Conservation (phyloP, 768 basidiomycete genomes). For the Cystobasidiopsis lactophilus region DNA sequence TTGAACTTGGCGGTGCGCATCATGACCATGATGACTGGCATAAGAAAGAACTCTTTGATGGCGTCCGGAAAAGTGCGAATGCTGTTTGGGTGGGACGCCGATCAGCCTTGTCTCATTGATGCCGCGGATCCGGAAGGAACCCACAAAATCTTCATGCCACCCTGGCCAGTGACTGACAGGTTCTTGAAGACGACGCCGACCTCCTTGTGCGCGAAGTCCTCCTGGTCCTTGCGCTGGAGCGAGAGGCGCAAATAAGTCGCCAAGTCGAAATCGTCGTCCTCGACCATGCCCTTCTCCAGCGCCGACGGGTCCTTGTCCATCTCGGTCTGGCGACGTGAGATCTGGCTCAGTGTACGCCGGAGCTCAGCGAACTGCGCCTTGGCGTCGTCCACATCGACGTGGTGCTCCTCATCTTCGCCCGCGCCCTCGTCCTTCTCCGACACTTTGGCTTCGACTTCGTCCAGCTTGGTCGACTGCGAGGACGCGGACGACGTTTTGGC, state of each 20-base stretch:
- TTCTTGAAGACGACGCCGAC: conserved; percentile 23
- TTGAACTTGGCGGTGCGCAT: conserved; percentile 33
- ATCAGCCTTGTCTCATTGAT: too few species aligned
- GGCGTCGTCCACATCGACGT: conserved; percentile 13
- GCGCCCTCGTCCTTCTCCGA: too few species aligned
- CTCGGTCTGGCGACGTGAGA: neutral
- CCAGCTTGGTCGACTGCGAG: too few species aligned
- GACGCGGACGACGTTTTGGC: too few species aligned
- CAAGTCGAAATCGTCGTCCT: conserved; percentile 15
- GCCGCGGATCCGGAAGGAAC: neutral
- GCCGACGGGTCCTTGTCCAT: too few species aligned
- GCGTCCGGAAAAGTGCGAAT: conserved; percentile 27
- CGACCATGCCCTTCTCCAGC: conserved; percentile 6
- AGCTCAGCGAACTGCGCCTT: conserved; percentile 14
- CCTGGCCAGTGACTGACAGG: conserved; percentile 25
- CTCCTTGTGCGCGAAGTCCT: neutral
- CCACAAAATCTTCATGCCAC: conserved; percentile 27
- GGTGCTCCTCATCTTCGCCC: neutral
- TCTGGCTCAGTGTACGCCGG: neutral
- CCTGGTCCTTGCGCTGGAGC: conserved; percentile 24
- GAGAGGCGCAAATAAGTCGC: conserved; percentile 22
- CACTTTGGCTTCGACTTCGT: too few species aligned
- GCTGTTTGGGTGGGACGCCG: neutral
- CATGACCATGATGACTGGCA: conserved; percentile 35
- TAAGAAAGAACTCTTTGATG: conserved; percentile 35